Base-by-base conservation (phyloP, 192 early-diverging fungal genomes). In the Linnemannia hyalina region DNA sequence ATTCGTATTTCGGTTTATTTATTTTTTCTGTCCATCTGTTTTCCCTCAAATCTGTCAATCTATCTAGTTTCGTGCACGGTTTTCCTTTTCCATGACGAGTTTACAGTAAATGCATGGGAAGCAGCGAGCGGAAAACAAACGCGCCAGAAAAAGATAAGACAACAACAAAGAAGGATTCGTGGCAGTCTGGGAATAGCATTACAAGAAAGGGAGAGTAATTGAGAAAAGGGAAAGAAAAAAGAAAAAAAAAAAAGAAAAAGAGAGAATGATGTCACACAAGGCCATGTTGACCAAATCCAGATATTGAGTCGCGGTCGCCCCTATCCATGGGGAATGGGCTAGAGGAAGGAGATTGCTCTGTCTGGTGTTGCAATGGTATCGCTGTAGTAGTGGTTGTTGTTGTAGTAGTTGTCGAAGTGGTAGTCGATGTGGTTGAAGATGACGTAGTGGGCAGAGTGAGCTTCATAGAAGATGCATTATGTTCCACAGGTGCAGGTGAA, bases 261-360 rank as follows among this genome's bases (percentile, higher is more conserved):
- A 0, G 10, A 23, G 20, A 47, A 23, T 32, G 68, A 5, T 74
- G 26, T 80, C 46, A 85, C 15, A 85, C 74, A n/a, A 85, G 70
- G 10, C 69, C 78, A 65, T 80, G 74, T 4, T 80, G 68, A n/a
- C 78, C 74, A 57, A 80, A 85, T 32, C 74, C 69, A n/a, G 78
- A 77, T 85, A 85, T 85, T 76, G 83, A 77, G 44, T 70, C 49
- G 68, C 63, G 65, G 1, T 83, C 82, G 29, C 65, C 60, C 40
- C 70, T 68, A 46, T 85, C 83, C 73, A 80, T 80, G 4, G 83
- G 78, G 42, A 85, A 85, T 29, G 69, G 78, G 41, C 78, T 80
- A 5, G 78, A 44, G 6, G 72, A 22, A 35, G 57, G 49, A 16
- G 49, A 20, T 18, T 52, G 42, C n/a, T 42, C 49, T 26, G 57